Evolutionary conservation across 768 basidiomycete species (phyloP), one percentile per base, ranked within the genome.

Genomic region (Cubamyces lactineus): DNA sequence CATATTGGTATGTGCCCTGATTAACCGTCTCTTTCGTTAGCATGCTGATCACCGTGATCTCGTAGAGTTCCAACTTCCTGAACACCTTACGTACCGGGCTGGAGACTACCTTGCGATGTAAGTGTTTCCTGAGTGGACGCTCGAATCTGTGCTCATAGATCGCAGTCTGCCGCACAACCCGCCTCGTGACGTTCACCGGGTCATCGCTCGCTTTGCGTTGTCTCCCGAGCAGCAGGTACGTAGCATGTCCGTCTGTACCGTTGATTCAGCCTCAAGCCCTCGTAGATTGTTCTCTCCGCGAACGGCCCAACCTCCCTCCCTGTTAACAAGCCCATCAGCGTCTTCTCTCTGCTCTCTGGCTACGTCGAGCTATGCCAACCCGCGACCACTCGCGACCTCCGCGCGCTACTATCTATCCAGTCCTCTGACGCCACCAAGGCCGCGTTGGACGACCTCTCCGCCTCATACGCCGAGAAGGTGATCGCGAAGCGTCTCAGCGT

Each of bases 351-450:
- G 3, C 70, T 83, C 15, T 70, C 73, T 4, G 80, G 79, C 3
- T 83, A 81, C 57, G 73, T 83, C 43, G 82, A 83, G 61, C 70
- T 83, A 12, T 77, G 78, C 0, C 82, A 83, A 65, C 79, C 80
- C 0, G 80, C 78, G 2, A 80, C 80, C 8, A 71, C 76, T 6
- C 70, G 76, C 17, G 77, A 82, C 63, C 68, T 82, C 19, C 74
- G 74, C 19, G 65, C 65, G 23, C 66, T 82, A 48, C 48, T 69
- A 8, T 62, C 73, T 2, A 63, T 63, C 9, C 65, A 74, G 12
- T 70, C 69, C 13, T 65, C 69, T 0, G 73, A 69, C 0, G 47
- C 64, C 0, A 74, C 75, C n/a, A 62, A 69, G 15, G 26, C 65
- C 3, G 69, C 71, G 23, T 61, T 82, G 4, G 66, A 73, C 21